A percentile compares a stretch with the other conserved stretches of the same genome.
Conservation (phyloP, 2,329 filamentous ascomycete genomes). For the Aulographum hederae region DNA sequence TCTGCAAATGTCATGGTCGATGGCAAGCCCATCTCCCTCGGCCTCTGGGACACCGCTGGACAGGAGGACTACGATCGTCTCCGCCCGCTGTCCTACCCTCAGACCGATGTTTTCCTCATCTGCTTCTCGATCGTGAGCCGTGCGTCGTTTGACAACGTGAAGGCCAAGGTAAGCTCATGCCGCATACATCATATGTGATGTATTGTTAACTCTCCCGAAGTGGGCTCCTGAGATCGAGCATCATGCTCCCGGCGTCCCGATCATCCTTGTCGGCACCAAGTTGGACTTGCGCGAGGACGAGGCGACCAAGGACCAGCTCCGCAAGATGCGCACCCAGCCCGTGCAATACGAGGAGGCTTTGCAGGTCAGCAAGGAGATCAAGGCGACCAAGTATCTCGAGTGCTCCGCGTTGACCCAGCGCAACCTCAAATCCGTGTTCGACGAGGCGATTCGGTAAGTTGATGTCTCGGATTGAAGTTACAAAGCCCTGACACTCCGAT, state of each 20-base stretch:
- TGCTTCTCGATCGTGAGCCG: conserved; percentile 98
- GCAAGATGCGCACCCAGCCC: conserved; percentile 90
- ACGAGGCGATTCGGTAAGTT: conserved; percentile 97
- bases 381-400: conserved; percentile 91
- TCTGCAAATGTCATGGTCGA: conserved; percentile 98
- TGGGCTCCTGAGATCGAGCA: conserved; percentile 98
- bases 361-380: conserved; percentile 80
- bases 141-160: conserved; percentile 96
- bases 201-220: conserved; percentile 25
- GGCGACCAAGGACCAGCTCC: conserved; percentile 61
- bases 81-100: conserved; percentile 87
- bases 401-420: conserved; percentile 93
- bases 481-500: no score
- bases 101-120: conserved; percentile 96
- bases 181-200: background rate
- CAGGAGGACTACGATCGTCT: conserved; percentile 97
- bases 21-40: conserved; percentile 90
- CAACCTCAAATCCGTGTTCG: conserved; percentile 96
- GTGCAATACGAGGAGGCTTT: conserved; percentile 88
- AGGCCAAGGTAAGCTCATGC: conserved; percentile 61
- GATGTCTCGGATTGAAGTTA: no score
- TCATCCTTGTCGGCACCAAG: conserved; percentile 95
- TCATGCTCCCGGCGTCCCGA: conserved; percentile 85
- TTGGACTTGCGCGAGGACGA: conserved; percentile 85
- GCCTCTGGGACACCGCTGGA: conserved; percentile 95